phyloP scores from a whole-genome alignment of 345 rosid genomes.

The Syzygium grande region DNA sequence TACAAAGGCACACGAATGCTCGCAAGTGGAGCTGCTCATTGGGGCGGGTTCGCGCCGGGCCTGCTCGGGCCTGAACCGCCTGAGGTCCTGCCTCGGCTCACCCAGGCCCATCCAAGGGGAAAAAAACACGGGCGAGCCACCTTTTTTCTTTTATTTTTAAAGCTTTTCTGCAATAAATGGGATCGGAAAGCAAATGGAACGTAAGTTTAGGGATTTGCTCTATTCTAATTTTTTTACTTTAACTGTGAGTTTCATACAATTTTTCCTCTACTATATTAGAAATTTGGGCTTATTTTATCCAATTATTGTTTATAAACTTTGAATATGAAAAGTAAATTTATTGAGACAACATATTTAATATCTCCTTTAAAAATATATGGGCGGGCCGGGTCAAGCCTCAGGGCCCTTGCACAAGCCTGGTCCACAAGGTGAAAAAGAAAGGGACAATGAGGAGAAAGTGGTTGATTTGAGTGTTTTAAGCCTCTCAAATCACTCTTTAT shows the following conservation, averaged over 20 bases:
- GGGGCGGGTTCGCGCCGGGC: rapidly evolving
- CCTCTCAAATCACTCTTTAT: not conserved
- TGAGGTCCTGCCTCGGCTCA: not conserved
- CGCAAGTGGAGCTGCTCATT: not conserved
- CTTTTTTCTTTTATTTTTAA: not conserved
- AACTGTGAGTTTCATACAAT: not conserved
- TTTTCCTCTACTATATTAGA: not conserved
- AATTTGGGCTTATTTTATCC: not conserved
- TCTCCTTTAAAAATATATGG: not conserved
- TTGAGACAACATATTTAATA: not conserved
- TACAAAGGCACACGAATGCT: not conserved
- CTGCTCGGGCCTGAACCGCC: not conserved
- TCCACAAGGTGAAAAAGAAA: too few relatives aligned
- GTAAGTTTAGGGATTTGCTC: not conserved
- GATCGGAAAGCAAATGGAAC: not conserved
- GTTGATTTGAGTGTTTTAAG: not conserved
- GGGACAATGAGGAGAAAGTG: not conserved
- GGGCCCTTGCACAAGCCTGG: not conserved
- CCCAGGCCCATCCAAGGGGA: not conserved
- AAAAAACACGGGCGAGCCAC: not conserved
- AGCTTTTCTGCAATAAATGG: not conserved
- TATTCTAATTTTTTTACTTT: not conserved
- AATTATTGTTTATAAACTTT: not conserved
- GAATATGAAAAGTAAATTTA: not conserved
- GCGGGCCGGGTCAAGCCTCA: not conserved